Percentiles rank a stretch among this genome's conserved stretches.
phyloP scores from a whole-genome alignment of 441 rosid species.

The Biscutella laevigata region DNA sequence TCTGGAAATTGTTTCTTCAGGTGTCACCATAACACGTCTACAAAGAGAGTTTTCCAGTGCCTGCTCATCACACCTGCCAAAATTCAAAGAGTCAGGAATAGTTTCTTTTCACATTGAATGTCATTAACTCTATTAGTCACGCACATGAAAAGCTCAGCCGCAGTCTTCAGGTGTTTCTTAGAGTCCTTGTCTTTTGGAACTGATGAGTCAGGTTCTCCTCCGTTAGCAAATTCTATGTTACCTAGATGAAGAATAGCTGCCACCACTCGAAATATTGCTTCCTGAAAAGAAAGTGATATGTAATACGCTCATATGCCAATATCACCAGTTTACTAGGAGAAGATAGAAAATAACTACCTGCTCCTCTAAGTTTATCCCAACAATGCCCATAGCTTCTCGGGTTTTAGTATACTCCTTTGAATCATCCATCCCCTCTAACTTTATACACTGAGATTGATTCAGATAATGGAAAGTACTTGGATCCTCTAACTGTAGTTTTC shows the following conservation, averaged over 20 bases:
- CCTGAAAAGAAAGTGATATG: conserved; percentile 36
- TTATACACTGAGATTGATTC: conserved; percentile 77
- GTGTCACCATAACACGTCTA: conserved; percentile 82
- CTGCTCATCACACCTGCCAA: conserved; percentile 63
- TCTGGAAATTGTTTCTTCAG: conserved; percentile 81
- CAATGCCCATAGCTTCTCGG: conserved; percentile 83
- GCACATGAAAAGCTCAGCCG: conserved; percentile 78
- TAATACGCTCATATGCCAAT: conserved; percentile 9
- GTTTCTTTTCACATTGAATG: conserved; percentile 4
- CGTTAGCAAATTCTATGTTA: conserved; percentile 68
- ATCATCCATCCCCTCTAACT: conserved; percentile 75
- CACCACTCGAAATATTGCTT: conserved; percentile 69
- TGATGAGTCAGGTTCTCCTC: conserved; percentile 77
- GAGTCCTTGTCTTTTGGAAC: conserved; percentile 70
- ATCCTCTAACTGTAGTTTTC: conserved; percentile 53
- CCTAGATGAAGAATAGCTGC: conserved; percentile 89
- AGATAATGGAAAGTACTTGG: conserved; percentile 79
- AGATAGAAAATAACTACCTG: conserved; percentile 52
- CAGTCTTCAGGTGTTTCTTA: conserved; percentile 52
- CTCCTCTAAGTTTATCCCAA: conserved; percentile 76
- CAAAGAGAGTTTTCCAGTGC: conserved; percentile 81
- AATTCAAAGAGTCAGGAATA: conserved; percentile 18
- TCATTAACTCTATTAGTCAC: conserved; percentile 3
- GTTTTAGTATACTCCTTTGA: conserved; percentile 69
- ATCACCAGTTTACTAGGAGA: conserved; percentile 1